Conservation (phyloP, 345 rosid genomes). For the Eucalyptus grandis region DNA sequence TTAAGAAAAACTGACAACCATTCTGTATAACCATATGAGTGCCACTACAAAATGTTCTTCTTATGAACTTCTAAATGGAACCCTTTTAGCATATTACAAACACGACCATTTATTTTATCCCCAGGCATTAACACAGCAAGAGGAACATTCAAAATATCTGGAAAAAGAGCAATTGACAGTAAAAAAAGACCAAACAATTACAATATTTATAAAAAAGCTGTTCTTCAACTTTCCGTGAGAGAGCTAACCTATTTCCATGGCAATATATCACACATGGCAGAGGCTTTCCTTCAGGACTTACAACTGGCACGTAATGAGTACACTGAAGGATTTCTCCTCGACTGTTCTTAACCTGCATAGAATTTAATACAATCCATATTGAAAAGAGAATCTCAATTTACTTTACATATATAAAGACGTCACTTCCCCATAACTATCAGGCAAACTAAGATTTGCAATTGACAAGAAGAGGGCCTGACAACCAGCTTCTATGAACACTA, state of each 20-base stretch:
- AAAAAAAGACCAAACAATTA: neutral
- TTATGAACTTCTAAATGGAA: neutral
- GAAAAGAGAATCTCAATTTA: neutral
- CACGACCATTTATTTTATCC: neutral
- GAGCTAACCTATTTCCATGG: conserved; percentile 88
- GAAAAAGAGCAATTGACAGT: neutral
- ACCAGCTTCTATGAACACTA: neutral
- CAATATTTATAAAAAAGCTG: neutral
- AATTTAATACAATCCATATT: neutral
- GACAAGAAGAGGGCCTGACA: neutral
- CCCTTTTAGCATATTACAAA: neutral
- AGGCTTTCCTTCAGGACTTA: conserved; percentile 55
- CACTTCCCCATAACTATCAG: neutral
- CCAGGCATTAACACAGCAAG: neutral
- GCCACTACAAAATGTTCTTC: neutral
- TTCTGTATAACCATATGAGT: neutral
- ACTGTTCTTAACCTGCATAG: conserved; percentile 60
- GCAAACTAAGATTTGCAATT: neutral
- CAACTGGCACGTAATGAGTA: conserved; percentile 80
- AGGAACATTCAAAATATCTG: neutral
- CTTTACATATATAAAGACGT: neutral
- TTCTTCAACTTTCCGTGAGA: neutral
- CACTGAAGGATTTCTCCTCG: conserved; percentile 75
- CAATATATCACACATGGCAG: conserved; percentile 96
- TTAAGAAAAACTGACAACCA: neutral